phyloP scores from a whole-genome alignment of 108 stramenopile genomes.

The Cyclostephanos tholiformis region DNA sequence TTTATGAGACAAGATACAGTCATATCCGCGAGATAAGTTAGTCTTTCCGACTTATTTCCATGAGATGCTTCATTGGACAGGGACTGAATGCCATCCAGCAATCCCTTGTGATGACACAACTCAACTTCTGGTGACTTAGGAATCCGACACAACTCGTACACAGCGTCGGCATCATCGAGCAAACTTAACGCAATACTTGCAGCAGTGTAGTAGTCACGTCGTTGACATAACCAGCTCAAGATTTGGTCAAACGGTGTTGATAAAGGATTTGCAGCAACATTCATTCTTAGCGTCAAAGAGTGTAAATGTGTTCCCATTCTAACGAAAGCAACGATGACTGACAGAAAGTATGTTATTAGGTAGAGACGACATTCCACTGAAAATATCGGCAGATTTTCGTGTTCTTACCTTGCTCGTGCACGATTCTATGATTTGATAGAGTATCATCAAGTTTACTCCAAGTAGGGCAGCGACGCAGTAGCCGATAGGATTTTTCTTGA shows the following conservation, averaged over 20 bases:
- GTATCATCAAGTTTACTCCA: conserved; percentile 74
- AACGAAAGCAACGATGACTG: conserved; percentile 29
- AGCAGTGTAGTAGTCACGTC: conserved; percentile 76
- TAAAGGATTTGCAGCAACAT: conserved; percentile 52
- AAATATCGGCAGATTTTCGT: neutral
- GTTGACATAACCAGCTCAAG: conserved; percentile 73
- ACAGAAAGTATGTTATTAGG: neutral
- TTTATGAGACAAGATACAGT: conserved; percentile 77
- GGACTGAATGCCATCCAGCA: conserved; percentile 76
- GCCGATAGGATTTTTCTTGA: conserved; percentile 58
- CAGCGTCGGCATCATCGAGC: conserved; percentile 61
- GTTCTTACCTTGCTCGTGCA: conserved; percentile 60
- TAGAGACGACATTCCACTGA: neutral
- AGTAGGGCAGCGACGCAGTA: conserved; percentile 67
- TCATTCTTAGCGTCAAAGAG: conserved; percentile 55
- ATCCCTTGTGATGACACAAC: conserved; percentile 51
- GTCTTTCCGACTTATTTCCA: conserved; percentile 22
- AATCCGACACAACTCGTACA: conserved; percentile 63
- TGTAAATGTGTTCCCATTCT: conserved; percentile 23
- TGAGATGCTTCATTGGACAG: conserved; percentile 15
- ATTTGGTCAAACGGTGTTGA: conserved; percentile 77
- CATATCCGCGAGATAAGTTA: conserved; percentile 77
- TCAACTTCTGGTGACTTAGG: conserved; percentile 50
- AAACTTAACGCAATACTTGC: conserved; percentile 75
- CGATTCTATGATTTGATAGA: conserved; percentile 36